Base-by-base conservation (phyloP, 1,139 yeast species). In the Pichia sp. region DNA sequence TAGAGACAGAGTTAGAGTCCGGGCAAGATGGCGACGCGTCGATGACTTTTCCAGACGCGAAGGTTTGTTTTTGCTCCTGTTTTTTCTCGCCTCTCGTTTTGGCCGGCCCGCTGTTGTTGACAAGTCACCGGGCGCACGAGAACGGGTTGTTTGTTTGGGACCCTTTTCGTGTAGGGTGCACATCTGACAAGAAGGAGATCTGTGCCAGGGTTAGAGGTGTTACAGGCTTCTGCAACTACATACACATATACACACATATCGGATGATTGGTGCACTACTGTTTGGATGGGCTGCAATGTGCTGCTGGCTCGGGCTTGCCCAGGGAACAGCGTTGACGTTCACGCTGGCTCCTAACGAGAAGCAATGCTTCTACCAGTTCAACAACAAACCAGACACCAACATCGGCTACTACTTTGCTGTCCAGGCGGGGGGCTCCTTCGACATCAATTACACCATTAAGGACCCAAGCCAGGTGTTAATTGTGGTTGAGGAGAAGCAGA, bases 341-440 rank as follows among this genome's bases (percentile, higher is more conserved):
- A 80, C 80, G 45, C 76, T 93, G 59, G 83, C 84, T n/a, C 92
- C 96, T 26, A 87, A 84, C 62, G 93, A 84, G 59, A 77, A 76
- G 58, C 78, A 87, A 54, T 93, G 99, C 69, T 88, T 80, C 70
- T 90, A 87, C 71, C 80, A 86, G 19, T 81, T 85, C 69, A 88
- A 93, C 53, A 81, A 81, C 52, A 75, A 79, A 57, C 80, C 82
- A 11, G 78, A 80, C 61, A 78, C 90, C 55, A 79, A 79, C 57
- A 78, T 93, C 56, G 85, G 87, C 34, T 92, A 86, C 69, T 88
- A 90, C 69, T 93, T 90, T 76, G 90, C 97, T 16, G 97, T 93
- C 51, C 97, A 90, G 71, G 79, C 87, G 42, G 97, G 98, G 55
- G 96, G 95, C 8, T 75, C 87, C 31, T 89, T 89, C 67, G 96